These are phyloP conservation scores for Pachyrhizus erosus DNA, from an alignment of 306 rosid genomes.

Conservation along the genomic window DNA sequence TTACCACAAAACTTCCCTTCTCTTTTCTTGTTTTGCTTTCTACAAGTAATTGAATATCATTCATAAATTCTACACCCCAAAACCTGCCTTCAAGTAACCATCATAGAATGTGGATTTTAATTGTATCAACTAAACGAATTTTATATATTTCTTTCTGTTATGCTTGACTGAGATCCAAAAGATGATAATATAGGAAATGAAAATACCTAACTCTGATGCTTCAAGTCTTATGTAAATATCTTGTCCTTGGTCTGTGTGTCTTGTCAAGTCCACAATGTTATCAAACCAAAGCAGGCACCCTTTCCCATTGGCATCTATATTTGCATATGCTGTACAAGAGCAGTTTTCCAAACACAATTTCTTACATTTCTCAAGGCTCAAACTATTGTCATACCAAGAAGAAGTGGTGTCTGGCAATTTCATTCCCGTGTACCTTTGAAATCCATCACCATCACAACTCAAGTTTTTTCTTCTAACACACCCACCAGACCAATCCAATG, in stretches of 20 bases:
- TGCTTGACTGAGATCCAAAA: neutral
- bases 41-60: neutral
- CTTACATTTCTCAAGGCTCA: conserved; percentile 18
- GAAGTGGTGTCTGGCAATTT: conserved; percentile 30
- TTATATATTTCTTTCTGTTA: neutral
- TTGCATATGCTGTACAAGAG: conserved; percentile 13
- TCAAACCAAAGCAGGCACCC: conserved; percentile 49
- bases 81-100: neutral
- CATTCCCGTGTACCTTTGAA: neutral
- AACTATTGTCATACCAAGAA: neutral
- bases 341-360: conserved; percentile 23
- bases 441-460: neutral
- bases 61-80: neutral
- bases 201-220: conserved; percentile 24
- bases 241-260: conserved; percentile 23
- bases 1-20: neutral
- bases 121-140: neutral
- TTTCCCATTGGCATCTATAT: neutral
- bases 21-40: neutral
- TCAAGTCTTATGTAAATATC: conserved; percentile 19
- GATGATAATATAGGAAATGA: neutral
- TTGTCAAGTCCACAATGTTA: conserved; percentile 35
- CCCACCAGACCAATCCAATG: conserved; percentile 21
- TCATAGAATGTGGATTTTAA: neutral
- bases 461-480: conserved; percentile 18